A percentile compares a stretch with the other conserved stretches of the same genome.
phyloP scores from a whole-genome alignment of 108 stramenopile species.

The Pseudonitzschia delicatissima region DNA sequence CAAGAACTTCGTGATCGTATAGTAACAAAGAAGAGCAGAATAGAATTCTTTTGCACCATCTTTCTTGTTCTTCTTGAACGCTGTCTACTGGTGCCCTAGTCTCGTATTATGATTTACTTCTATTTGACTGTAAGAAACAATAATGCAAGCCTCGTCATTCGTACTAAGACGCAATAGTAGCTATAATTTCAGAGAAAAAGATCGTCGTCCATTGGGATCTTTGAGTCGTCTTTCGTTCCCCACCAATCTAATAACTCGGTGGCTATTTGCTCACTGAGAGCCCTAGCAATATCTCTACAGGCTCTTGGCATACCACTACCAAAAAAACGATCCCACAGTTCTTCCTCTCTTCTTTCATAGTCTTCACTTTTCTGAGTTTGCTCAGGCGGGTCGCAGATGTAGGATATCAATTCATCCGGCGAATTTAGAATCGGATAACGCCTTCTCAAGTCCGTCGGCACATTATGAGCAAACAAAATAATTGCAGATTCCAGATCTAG shows the following conservation, averaged over 20 bases:
- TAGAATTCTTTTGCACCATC: too few species aligned
- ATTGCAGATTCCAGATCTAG: constrained; percentile 7
- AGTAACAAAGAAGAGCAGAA: too few species aligned
- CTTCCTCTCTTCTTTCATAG: neutral
- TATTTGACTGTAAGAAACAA: too few species aligned
- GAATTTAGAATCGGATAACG: constrained; percentile 7
- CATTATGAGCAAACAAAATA: neutral
- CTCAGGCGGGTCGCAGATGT: neutral
- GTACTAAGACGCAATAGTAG: too few species aligned
- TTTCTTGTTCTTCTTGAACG: too few species aligned
- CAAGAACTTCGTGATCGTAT: too few species aligned
- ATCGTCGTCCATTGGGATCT: constrained; percentile 1
- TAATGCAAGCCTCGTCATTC: too few species aligned
- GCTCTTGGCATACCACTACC: constrained; percentile 1
- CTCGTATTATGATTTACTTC: too few species aligned
- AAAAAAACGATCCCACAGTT: neutral
- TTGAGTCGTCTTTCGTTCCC: neutral
- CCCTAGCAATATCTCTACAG: constrained; percentile 6
- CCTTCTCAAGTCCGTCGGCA: neutral
- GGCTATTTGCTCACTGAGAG: neutral
- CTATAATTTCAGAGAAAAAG: neutral
- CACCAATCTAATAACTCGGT: neutral
- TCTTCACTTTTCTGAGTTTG: neutral
- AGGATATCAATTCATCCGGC: neutral
- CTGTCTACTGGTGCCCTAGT: too few species aligned